These are phyloP conservation scores for Didymella keratinophila DNA, from an alignment of 2,329 filamentous ascomycete species.

Conservation along the genomic window DNA sequence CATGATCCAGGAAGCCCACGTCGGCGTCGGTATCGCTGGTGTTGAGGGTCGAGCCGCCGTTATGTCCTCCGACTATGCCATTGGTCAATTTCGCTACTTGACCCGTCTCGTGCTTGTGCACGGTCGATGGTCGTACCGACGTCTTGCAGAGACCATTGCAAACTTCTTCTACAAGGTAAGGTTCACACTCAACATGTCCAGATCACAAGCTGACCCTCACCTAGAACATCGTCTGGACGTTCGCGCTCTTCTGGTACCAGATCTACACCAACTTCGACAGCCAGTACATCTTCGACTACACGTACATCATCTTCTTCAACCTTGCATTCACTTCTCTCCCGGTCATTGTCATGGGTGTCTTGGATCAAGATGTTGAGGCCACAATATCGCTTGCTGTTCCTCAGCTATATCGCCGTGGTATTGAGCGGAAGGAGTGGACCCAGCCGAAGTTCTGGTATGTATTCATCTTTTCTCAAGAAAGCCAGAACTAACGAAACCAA, in stretches of 20 bases:
- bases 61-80: slow-evolving; percentile 85
- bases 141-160: slow-evolving; percentile 89
- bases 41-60: slow-evolving; percentile 87
- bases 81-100: slow-evolving; percentile 87
- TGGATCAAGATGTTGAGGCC: slow-evolving; percentile 97
- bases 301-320: slow-evolving; percentile 96
- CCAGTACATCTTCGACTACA: slow-evolving; percentile 96
- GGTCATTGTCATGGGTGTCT: slow-evolving; percentile 92
- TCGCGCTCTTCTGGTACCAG: slow-evolving; percentile 96
- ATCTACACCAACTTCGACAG: slow-evolving; percentile 96
- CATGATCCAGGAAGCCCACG: slow-evolving; percentile 91
- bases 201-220: slow-evolving; percentile 34
- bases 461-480: neutral
- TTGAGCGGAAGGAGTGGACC: slow-evolving; percentile 96
- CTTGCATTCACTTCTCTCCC: slow-evolving; percentile 95
- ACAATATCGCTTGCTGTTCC: slow-evolving; percentile 92
- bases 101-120: slow-evolving; percentile 81
- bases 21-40: slow-evolving; percentile 87
- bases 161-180: slow-evolving; percentile 98
- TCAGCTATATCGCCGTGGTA: slow-evolving; percentile 92
- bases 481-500: slow-evolving; percentile 21
- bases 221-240: slow-evolving; percentile 95
- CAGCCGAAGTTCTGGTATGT: slow-evolving; percentile 93
- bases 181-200: neutral
- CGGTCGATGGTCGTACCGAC: slow-evolving; percentile 90